These are phyloP conservation scores for Vanrija pseudolonga DNA, from an alignment of 1,284 basidiomycete genomes.

Conservation along the genomic window DNA sequence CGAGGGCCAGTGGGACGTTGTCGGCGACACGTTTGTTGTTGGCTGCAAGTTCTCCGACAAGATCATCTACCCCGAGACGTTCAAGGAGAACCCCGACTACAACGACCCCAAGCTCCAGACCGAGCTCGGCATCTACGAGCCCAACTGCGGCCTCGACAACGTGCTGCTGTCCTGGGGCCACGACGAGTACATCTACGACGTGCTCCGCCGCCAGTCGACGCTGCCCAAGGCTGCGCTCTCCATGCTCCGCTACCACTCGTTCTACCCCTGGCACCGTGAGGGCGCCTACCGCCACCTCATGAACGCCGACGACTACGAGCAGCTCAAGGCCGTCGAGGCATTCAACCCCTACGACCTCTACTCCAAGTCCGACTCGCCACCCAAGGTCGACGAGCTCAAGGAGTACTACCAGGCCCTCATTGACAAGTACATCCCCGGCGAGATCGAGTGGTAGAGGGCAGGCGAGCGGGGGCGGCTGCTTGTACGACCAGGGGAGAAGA, in stretches of 20 bases:
- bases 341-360: constrained; percentile 70
- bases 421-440: constrained; percentile 71
- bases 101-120: constrained; percentile 67
- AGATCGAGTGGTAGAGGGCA: constrained; percentile 61
- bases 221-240: constrained; percentile 77
- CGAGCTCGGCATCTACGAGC: constrained; percentile 71
- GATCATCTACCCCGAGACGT: constrained; percentile 75
- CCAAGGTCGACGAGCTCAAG: constrained; percentile 59
- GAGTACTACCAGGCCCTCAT: constrained; percentile 77
- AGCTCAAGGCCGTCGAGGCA: constrained; percentile 37
- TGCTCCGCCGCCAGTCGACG: constrained; percentile 27
- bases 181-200: constrained; percentile 57
- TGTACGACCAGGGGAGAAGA: too few species aligned
- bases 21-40: constrained; percentile 78
- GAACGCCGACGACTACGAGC: constrained; percentile 54
- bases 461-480: too few species aligned
- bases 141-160: constrained; percentile 78
- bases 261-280: constrained; percentile 93
- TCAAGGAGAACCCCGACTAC: constrained; percentile 68
- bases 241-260: constrained; percentile 92
- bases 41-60: constrained; percentile 71
- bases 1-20: constrained; percentile 82
- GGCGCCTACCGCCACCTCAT: constrained; percentile 74
- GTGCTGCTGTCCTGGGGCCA: constrained; percentile 88
- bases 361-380: constrained; percentile 70